Percentiles rank a stretch among this genome's conserved stretches.
Evolutionary conservation across 2,329 filamentous ascomycete genomes (phyloP).

Genomic region (Nemania sp.): DNA sequence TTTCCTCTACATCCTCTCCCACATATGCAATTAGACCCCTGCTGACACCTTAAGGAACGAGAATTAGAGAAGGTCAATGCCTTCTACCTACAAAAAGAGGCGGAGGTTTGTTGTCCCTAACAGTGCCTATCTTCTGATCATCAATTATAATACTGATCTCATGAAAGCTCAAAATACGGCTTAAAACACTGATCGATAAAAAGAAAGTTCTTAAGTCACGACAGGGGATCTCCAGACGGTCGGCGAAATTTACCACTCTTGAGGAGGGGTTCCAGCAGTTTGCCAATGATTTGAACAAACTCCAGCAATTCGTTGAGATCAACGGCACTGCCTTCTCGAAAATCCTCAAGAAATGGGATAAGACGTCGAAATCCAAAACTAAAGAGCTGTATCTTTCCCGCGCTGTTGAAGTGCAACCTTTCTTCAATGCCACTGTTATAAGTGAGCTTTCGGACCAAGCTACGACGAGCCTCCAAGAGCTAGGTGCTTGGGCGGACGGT

Average conservation of each 20-base stretch:
- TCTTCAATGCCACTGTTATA: constrained; percentile 96
- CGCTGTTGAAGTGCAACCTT: constrained; percentile 95
- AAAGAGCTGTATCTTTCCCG: constrained; percentile 96
- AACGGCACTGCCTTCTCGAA: constrained; percentile 98
- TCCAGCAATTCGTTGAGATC: constrained; percentile 98
- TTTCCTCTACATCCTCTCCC: neutral
- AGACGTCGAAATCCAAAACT: constrained; percentile 97
- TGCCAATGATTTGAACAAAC: constrained; percentile 92
- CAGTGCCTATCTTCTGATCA: neutral
- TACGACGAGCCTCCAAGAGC: constrained; percentile 91
- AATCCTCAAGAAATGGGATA: constrained; percentile 99
- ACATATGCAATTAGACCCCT: constrained; percentile 23
- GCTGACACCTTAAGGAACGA: constrained; percentile 72
- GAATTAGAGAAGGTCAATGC: constrained; percentile 98
- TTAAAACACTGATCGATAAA: constrained; percentile 92
- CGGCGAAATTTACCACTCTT: constrained; percentile 90
- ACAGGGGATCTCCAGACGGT: constrained; percentile 79
- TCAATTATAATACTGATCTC: constrained; percentile 21
- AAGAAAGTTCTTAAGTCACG: constrained; percentile 88
- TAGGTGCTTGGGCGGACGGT: constrained; percentile 96
- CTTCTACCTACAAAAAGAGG: constrained; percentile 97
- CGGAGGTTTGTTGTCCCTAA: constrained; percentile 68
- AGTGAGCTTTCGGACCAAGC: constrained; percentile 96
- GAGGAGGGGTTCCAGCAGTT: constrained; percentile 98
- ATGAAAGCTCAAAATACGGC: constrained; percentile 81